Base-by-base conservation (phyloP, 192 early-diverging fungal genomes). In the Glomus cerebriforme region DNA sequence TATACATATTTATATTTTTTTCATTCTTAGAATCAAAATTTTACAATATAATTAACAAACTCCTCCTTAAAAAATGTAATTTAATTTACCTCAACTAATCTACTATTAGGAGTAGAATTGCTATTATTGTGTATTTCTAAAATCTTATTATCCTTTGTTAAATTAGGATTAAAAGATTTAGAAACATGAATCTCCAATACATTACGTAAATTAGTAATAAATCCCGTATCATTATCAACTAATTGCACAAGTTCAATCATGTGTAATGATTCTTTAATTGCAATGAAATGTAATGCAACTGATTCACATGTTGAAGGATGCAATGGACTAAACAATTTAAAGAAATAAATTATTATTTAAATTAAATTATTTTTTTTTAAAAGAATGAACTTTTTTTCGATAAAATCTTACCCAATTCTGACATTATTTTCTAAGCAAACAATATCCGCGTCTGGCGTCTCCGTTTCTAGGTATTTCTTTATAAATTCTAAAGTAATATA, bases 401-500 rank as follows among this genome's bases (percentile, higher is more conserved):
- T 13, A 19, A 34, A 12, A 19, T n/a, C 60, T 54, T 89, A 87
- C 88, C 88, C 87, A 27, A 90, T 68, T 64, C 86, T 81, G 62
- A 90, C 84, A 78, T 90, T 90, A 72, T 88, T 90, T 65, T 90
- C 89, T 8, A 90, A 66, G 66, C 87, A 86, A 66, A 90, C 84
- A 24, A 90, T 86, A 73, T 88, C 89, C 32, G 89, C 86, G 67
- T 90, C 89, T 24, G 87, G 85, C 0, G 86, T 90, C 72, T 88
- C 89, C 54, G 85, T 86, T 62, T 90, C 87, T 54, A 88, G 83
- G 73, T 87, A 87, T 26, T 83, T 83, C 17, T 85, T 84, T 29
- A 90, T 66, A 27, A 90, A 87, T 58, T 88, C 89, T 74, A 37
- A 13, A 59, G 12, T 24, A 43, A 68, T n/a, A 12, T 54, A 49